Conservation (phyloP, 305 asterid genomes). For the Fraxinus platypoda region DNA sequence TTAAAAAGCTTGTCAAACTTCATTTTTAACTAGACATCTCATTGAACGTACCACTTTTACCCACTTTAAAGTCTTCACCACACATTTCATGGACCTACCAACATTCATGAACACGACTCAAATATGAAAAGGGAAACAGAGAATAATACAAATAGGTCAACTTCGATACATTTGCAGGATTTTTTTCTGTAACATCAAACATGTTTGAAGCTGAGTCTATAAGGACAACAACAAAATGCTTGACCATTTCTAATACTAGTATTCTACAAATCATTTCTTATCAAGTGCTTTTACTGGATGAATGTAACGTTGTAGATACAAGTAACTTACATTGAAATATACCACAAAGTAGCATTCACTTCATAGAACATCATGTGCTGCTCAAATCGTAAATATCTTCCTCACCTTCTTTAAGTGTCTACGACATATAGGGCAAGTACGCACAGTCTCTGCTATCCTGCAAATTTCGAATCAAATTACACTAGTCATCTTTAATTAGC, state of each 20-base stretch:
- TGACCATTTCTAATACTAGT: neutral
- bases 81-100: neutral
- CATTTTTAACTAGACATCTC: too few relatives aligned
- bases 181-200: neutral
- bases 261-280: neutral
- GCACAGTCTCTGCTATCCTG: conserved; percentile 70
- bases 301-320: neutral
- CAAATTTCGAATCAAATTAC: conserved; percentile 22
- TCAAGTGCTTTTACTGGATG: neutral
- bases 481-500: neutral
- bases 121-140: neutral
- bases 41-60: too few relatives aligned
- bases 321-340: neutral
- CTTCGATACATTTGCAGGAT: neutral
- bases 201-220: neutral
- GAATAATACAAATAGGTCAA: neutral
- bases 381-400: conserved; percentile 77
- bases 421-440: conserved; percentile 81
- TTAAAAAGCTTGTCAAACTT: too few relatives aligned
- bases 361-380: conserved; percentile 7
- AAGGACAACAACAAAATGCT: neutral
- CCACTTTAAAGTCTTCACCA: too few relatives aligned
- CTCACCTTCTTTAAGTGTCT: conserved; percentile 62
- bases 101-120: neutral
- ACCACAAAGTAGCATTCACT: neutral